phyloP scores from a whole-genome alignment of 148 eudicot species.

The Amaranthus cruentus region DNA sequence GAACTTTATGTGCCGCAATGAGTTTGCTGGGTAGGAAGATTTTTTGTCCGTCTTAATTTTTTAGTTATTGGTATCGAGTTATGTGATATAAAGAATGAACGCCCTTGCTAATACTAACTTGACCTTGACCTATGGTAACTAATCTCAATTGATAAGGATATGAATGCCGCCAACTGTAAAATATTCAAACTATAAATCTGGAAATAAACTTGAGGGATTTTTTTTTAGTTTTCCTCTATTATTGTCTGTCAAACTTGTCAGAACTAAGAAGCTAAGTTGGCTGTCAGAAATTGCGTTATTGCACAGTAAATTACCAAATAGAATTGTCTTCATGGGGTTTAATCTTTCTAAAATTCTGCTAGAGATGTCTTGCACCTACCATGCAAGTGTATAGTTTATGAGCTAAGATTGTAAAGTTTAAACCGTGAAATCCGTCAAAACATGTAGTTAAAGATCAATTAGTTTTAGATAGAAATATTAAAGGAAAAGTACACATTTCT shows the following conservation, averaged over 20 bases:
- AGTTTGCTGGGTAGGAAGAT: slow-evolving; percentile 57
- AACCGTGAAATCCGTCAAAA: neutral
- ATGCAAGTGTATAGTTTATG: neutral
- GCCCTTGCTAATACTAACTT: neutral
- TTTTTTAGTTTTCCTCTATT: neutral
- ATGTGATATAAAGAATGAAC: neutral
- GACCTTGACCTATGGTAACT: neutral
- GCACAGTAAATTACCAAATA: neutral
- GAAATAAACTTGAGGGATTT: too few species aligned
- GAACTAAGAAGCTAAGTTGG: neutral
- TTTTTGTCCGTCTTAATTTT: neutral
- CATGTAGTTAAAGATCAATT: neutral
- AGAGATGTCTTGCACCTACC: slow-evolving; percentile 4
- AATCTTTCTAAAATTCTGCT: neutral
- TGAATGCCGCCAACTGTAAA: neutral
- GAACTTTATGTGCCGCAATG: slow-evolving; percentile 93
- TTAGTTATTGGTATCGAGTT: neutral
- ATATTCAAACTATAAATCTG: neutral
- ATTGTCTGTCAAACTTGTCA: slow-evolving; percentile 2
- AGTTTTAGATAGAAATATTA: neutral
- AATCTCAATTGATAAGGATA: neutral
- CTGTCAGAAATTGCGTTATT: neutral
- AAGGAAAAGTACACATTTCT: neutral
- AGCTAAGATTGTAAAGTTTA: neutral
- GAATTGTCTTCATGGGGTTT: neutral